A percentile compares a stretch with the other conserved stretches of the same genome.
phyloP scores from a whole-genome alignment of 352 stramenopile species.

The Thraustochytrium sp. region DNA sequence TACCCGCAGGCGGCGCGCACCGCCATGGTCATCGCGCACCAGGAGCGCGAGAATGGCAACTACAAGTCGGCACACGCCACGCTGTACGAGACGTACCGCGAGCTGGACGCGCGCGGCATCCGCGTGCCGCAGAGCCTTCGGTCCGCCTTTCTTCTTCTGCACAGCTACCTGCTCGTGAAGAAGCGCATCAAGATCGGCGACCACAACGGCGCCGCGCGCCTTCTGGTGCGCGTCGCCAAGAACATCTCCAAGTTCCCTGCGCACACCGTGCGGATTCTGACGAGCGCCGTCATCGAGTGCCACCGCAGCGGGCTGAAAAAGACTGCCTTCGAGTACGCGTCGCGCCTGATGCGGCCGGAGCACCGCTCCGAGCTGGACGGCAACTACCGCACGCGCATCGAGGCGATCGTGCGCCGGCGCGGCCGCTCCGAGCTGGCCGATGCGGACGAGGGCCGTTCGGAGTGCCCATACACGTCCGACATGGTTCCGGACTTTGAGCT shows the following conservation, averaged over 20 bases:
- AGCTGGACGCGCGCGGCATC: conserved; percentile 67
- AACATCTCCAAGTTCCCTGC: conserved; percentile 84
- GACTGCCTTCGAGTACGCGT: conserved; percentile 82
- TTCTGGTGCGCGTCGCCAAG: conserved; percentile 79
- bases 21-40: conserved; percentile 82
- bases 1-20: conserved; percentile 84
- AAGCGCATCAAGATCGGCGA: conserved; percentile 78
- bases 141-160: conserved; percentile 74
- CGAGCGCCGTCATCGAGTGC: conserved; percentile 86
- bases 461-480: conserved; percentile 71
- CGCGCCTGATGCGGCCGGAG: conserved; percentile 77
- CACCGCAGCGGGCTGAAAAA: conserved; percentile 77
- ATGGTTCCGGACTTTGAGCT: conserved; percentile 74
- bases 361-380: conserved; percentile 63
- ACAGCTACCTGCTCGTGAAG: conserved; percentile 87
- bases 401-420: conserved; percentile 84
- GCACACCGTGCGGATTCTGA: conserved; percentile 75
- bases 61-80: conserved; percentile 80
- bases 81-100: conserved; percentile 77
- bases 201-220: conserved; percentile 70
- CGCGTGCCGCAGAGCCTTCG: conserved; percentile 76
- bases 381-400: conserved; percentile 74
- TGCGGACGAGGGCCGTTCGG: conserved; percentile 43
- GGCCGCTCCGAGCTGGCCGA: conserved; percentile 57
- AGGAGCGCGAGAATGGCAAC: conserved; percentile 85